Percentiles rank a stretch among this genome's conserved stretches.
phyloP scores from a whole-genome alignment of 306 rosid species.

The Malus fusca region DNA sequence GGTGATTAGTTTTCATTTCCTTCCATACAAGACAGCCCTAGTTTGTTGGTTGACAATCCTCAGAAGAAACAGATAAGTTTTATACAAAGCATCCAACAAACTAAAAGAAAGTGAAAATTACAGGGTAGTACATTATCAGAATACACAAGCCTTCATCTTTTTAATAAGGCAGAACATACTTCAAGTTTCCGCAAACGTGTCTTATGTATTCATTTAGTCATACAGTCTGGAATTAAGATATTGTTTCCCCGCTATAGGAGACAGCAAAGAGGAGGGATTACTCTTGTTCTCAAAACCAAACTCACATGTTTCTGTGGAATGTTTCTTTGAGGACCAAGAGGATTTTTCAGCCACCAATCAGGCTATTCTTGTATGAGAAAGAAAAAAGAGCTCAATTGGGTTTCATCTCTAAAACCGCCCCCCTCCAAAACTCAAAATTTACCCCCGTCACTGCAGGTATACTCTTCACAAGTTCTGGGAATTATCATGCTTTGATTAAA shows the following conservation, averaged over 20 bases:
- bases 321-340: neutral
- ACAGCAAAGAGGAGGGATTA: neutral
- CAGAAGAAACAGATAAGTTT: neutral
- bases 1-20: neutral
- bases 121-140: neutral
- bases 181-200: neutral
- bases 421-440: neutral
- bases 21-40: neutral
- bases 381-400: neutral
- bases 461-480: neutral
- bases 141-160: neutral
- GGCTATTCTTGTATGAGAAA: neutral
- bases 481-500: constrained; percentile 2
- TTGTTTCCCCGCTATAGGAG: neutral
- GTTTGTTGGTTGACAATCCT: neutral
- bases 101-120: neutral
- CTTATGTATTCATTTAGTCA: neutral
- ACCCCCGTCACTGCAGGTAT: neutral
- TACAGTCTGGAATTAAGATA: neutral
- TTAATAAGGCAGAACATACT: neutral
- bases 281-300: neutral
- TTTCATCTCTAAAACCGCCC: neutral
- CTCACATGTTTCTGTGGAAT: neutral
- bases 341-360: neutral
- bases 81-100: neutral